Base-by-base conservation (phyloP, 306 rosid genomes). In the Coriaria nepalensis region DNA sequence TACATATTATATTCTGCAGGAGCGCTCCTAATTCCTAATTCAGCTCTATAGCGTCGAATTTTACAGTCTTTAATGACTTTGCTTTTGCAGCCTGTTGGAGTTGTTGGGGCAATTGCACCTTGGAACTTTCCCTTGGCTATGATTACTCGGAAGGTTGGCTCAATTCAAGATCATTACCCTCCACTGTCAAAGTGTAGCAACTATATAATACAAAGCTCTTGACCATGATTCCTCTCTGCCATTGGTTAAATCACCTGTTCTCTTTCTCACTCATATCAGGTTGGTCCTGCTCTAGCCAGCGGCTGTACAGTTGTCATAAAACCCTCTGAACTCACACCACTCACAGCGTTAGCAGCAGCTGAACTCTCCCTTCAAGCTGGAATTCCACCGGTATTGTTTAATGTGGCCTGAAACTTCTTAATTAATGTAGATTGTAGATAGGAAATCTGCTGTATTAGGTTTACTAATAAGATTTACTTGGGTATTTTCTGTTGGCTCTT, bases 111-210 rank as follows among this genome's bases (percentile, higher is more conserved):
- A 29, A 71, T 90, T 61, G 56, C 94, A 10, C 98, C 96, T 43
- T 85, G 98, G 98, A 90, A 90, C 75, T 90, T 90, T 66, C 98
- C 98, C 7, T 63, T 90, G 57, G 98, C 98, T 45, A 90, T 90
- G 98, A 85, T 90, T 51, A 85, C 98, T 40, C 78, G 98, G 51
- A 90, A 90, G 93, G 98, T 78, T 47, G 45, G 59, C 50, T 61
- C 40, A 49, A 44, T 29, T 54, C 56, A 44, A 46, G 59, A 40
- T 59, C 49, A 65, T 41, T 50, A 55, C 42, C 36, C 35, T 59
- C 50, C 49, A 57, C 50, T 7, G 51, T n/a, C n/a, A n/a, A n/a
- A n/a, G n/a, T n/a, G n/a, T n/a, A n/a, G n/a, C n/a, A n/a, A n/a
- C n/a, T n/a, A n/a, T n/a, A n/a, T n/a, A n/a, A n/a, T n/a, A n/a